Evolutionary conservation across 2,329 filamentous ascomycete genomes (phyloP).

Genomic region (Monosporascus cannonballus): DNA sequence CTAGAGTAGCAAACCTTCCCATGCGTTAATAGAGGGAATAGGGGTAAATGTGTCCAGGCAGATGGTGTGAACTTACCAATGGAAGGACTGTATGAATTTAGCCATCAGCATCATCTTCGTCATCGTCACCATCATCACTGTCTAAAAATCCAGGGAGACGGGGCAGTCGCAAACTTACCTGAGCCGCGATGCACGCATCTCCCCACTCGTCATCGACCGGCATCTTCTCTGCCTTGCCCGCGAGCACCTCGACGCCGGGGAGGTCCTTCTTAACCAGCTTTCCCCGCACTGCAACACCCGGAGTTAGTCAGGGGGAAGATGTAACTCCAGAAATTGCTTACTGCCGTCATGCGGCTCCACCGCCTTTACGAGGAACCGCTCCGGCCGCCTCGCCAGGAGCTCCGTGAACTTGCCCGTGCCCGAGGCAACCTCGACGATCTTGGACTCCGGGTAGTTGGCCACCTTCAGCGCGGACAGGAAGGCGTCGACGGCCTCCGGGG

Average conservation of each 20-base stretch:
- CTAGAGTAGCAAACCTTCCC: conserved; percentile 59
- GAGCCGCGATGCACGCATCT: conserved; percentile 61
- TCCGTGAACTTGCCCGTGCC: conserved; percentile 69
- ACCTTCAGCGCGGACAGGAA: conserved; percentile 54
- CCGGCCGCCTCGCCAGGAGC: conserved; percentile 49
- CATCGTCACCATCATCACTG: no score
- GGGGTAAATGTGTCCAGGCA: background rate
- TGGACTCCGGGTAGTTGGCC: conserved; percentile 36
- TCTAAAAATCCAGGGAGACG: no score
- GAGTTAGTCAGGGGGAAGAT: no score
- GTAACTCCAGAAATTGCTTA: no score
- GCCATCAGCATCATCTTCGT: no score
- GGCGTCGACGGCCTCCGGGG: conserved; percentile 47
- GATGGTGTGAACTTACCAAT: conserved; percentile 42
- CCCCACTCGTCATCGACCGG: conserved; percentile 50
- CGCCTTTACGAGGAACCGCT: conserved; percentile 54
- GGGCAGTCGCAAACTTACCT: conserved; percentile 38
- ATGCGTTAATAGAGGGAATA: conserved; percentile 1
- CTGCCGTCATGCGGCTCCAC: conserved; percentile 59
- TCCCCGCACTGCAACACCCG: conserved; percentile 39
- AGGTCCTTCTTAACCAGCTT: conserved; percentile 55
- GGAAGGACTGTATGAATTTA: conserved; percentile 23
- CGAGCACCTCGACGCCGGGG: conserved; percentile 44
- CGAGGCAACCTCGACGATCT: conserved; percentile 58
- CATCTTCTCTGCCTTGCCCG: conserved; percentile 54